Evolutionary conservation across 345 rosid genomes (phyloP), one percentile per base, ranked within the genome.

Genomic region (Populus davidiana): DNA sequence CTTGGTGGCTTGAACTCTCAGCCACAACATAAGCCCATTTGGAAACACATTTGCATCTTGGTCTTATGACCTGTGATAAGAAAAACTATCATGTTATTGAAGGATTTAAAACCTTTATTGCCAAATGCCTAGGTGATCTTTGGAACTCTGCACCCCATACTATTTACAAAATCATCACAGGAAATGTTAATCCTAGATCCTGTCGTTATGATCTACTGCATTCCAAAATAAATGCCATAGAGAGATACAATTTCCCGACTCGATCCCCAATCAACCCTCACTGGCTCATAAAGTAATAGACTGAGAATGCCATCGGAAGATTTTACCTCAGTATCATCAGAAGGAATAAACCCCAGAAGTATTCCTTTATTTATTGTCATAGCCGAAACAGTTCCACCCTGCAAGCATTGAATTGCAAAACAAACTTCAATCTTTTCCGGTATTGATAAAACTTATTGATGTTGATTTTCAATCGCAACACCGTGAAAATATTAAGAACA

Each of bases 371-470:
- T 86, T 75, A 93, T 91, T 25, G 99, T 91, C 99, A 95, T 92
- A 69, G 99, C 94, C 25, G 98, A 87, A 80, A 93, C 97, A 75
- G 78, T 81, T 81, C 99, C 99, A 59, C 99, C 98, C 97, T 95
- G 85, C 62, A 75, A 77, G 80, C 25, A 82, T 59, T 33, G 62
- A 75, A 63, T 43, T 52, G 47, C 49, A 21, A 10, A 36, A 72
- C 61, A 20, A 11, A 21, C 29, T 52, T 18, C 27, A 25, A 66
- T 66, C 38, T 66, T 31, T 66, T 31, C 36, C 61, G 7, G 13
- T 8, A 56, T 56, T 56, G 62, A 21, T 9, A 56, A 9, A 56
- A 56, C 27, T n/a, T 56, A 9, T 11, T 3, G 63, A 23, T n/a
- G 10, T n/a, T 56, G 63, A 56, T 56, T 56, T 56, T 56, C 63